A percentile compares a stretch with the other conserved stretches of the same genome.
phyloP scores from a whole-genome alignment of 1,139 yeast genomes.

The Yamadazyma friedrichii region DNA sequence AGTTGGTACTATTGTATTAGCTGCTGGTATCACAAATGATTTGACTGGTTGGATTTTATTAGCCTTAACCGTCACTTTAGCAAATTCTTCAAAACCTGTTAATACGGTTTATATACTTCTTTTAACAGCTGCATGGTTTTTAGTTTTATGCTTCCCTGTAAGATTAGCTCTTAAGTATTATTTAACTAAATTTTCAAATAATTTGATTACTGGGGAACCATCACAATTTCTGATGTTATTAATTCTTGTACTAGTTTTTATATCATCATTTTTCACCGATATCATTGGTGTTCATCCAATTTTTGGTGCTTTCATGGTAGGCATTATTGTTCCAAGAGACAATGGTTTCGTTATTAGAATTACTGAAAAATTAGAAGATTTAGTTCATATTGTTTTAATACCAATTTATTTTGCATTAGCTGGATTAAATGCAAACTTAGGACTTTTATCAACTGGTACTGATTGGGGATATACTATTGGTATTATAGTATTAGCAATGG shows the following conservation, averaged over 20 bases:
- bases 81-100: conserved; percentile 67
- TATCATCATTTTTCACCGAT: conserved; percentile 75
- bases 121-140: conserved; percentile 65
- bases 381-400: conserved; percentile 65
- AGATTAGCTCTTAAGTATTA: conserved; percentile 46
- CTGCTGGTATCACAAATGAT: conserved; percentile 81
- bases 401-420: conserved; percentile 81
- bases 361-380: conserved; percentile 73
- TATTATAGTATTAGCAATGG: conserved; percentile 60
- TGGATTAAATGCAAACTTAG: conserved; percentile 68
- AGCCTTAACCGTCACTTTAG: conserved; percentile 72
- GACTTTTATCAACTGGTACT: conserved; percentile 56
- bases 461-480: conserved; percentile 80
- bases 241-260: conserved; percentile 54
- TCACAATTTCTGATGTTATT: conserved; percentile 61
- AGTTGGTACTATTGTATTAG: conserved; percentile 75
- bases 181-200: conserved; percentile 44
- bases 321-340: conserved; percentile 75
- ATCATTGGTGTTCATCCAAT: conserved; percentile 80
- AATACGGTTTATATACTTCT: conserved; percentile 67
- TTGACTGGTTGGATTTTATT: conserved; percentile 79
- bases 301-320: conserved; percentile 79
- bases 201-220: conserved; percentile 57
- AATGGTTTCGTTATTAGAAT: conserved; percentile 66
- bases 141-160: conserved; percentile 56